Base-by-base conservation (phyloP, 148 eudicot genomes). In the Talinum fruticosum region DNA sequence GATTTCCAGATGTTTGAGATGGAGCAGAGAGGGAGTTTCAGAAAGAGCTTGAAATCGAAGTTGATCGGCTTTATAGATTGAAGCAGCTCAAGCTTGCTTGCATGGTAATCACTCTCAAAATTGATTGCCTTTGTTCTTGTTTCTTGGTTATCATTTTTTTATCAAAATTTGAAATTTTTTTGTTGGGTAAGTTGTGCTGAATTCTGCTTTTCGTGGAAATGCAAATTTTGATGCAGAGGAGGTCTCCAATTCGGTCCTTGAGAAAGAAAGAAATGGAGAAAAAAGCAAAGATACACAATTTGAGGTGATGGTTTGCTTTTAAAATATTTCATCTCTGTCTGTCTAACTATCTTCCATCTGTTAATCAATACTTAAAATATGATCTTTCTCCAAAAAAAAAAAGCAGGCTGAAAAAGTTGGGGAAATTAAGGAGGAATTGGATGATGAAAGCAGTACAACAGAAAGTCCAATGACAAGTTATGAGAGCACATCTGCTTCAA, bases 41-140 rank as follows among this genome's bases (percentile, higher is more conserved):
- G 85, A 90, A 84, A 67, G 80, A 81, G 81, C 85, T 92, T 1
- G 98, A 94, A 76, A 87, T 89, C 8, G 93, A 94, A 66, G 90
- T 94, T 14, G 98, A 94, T 85, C 83, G 98, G 2, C 84, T 94
- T 47, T 94, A 80, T 77, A 82, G 98, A 19, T 75, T 94, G 78
- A 90, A 90, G 18, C 89, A 94, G 80, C 90, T 94, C 79, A 82
- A 75, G 78, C 78, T 85, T 69, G 87, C 87, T 29, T 93, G 82
- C 79, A 80, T 77, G 83, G 96, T 89, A 35, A 32, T 34, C 51
- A n/a, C 3, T 69, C 13, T 24, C 30, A 62, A 28, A 62, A 28
- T n/a, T n/a, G 18, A 28, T 28, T 28, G 66, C 66, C 34, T 33
- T 62, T 28, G 29, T 62, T 62, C 14, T n/a, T 8, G 2, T 34